Evolutionary conservation across 2,329 filamentous ascomycete genomes (phyloP), one percentile per base, ranked within the genome.

Genomic region (Cytospora schulzeri): DNA sequence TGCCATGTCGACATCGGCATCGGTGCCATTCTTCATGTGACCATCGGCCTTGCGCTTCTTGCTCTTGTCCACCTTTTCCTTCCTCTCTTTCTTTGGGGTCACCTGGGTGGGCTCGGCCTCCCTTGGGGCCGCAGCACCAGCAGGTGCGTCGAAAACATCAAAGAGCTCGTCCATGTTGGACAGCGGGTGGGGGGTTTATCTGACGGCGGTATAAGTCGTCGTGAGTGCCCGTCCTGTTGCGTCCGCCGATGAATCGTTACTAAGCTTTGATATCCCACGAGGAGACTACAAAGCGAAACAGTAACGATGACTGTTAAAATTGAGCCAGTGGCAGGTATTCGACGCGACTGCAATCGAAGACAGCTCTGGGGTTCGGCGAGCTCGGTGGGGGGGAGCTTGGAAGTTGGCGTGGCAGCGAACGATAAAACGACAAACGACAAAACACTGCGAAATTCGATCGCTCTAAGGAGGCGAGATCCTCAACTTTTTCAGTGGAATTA

Each of bases 11-110:
- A 75, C 71, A 67, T 83, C 80, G n/a, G 71, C 76, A 57, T 77
- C 75, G n/a, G 71, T 68, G 41, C 72, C 75, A 70, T 79, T 79
- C 73, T 93, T 94, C 69, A 92, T 86, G 66, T 87, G 85, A 67
- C 92, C 92, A 75, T 93, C 93, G 48, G 90, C 89, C 76, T 92
- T 91, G 77, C 93, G 87, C 84, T 97, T 97, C 80, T 93, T 95
- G 79, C 81, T 91, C 76, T 85, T 87, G 69, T 88, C 85, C 71
- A 76, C 78, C 69, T 80, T 83, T 68, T 83, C 77, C 7, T 74
- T 73, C 71, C 78, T 82, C 57, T 74, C 68, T 67, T 74, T 77
- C 67, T 70, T 73, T 70, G 57, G 41, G n/a, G 38, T 56, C 48
- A 55, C 51, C 67, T 62, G 69, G 64, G 71, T 62, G 31, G 71